Conservation (phyloP, 495 filamentous ascomycete genomes). For the Tetracladium marchalianum region DNA sequence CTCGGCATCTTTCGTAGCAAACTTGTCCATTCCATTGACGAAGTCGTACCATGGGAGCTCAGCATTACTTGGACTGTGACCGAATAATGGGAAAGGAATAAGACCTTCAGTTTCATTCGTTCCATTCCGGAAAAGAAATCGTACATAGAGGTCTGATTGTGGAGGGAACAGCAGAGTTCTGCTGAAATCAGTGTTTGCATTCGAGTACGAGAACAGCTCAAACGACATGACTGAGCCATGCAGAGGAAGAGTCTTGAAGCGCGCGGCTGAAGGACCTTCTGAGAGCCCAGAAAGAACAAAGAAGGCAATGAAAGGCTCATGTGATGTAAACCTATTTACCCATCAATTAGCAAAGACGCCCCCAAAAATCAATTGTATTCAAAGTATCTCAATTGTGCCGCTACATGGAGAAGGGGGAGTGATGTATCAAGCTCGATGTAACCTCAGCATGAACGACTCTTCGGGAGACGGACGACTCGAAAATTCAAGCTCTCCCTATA, state of each 20-base stretch:
- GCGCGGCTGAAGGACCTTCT: conserved; percentile 19
- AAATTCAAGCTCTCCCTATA: too few species aligned
- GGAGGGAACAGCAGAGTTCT: conserved; percentile 24
- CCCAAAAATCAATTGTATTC: too few species aligned
- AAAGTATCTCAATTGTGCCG: too few species aligned
- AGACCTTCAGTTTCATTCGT: conserved; percentile 37
- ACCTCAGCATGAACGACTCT: too few species aligned
- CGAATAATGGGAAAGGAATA: conserved; percentile 48
- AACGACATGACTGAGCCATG: conserved; percentile 50
- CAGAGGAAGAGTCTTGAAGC: conserved; percentile 49
- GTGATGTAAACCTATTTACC: conserved; percentile 17
- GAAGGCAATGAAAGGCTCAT: conserved; percentile 52
- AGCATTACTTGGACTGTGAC: conserved; percentile 32
- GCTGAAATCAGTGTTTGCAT: conserved; percentile 22
- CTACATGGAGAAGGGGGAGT: too few species aligned
- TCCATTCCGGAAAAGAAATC: conserved; percentile 61
- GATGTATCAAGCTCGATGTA: too few species aligned
- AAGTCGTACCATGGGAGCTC: conserved; percentile 49
- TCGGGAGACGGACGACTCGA: too few species aligned
- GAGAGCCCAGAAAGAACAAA: conserved; percentile 47
- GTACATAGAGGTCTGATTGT: conserved; percentile 44
- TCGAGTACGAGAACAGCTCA: conserved; percentile 50
- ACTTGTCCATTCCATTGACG: conserved; percentile 33
- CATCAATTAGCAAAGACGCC: too few species aligned
- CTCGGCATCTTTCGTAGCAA: conserved; percentile 36